phyloP scores from a whole-genome alignment of 345 rosid species.

The Populus deltoides region DNA sequence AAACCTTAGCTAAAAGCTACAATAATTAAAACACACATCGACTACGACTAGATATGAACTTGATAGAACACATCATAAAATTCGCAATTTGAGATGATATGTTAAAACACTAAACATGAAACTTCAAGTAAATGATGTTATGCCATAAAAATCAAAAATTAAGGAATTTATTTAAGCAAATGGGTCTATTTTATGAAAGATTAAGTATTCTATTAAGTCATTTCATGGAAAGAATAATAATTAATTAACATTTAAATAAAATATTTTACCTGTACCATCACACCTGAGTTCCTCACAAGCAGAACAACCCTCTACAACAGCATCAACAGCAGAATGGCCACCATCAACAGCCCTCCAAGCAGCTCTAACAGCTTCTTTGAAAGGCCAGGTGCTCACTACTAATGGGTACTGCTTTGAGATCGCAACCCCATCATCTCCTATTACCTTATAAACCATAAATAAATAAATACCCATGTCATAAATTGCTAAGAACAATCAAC shows the following conservation, averaged over 20 bases:
- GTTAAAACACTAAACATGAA: not conserved
- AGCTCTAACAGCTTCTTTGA: conserved; percentile 77
- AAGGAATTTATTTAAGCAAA: not conserved
- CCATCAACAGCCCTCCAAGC: conserved; percentile 70
- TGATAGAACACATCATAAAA: not conserved
- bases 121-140: not conserved
- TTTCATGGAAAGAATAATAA: not conserved
- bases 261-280: conserved; percentile 76
- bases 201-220: not conserved
- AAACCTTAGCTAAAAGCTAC: conserved; percentile 6
- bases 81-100: not conserved
- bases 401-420: conserved; percentile 49
- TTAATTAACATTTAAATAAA: not conserved
- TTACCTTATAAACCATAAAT: conserved; percentile 32
- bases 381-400: conserved; percentile 93
- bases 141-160: not conserved
- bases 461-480: not conserved
- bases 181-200: not conserved
- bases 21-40: not conserved
- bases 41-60: not conserved
- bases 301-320: conserved; percentile 94
- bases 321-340: conserved; percentile 70
- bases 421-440: conserved; percentile 30
- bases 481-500: not conserved
- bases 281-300: conserved; percentile 83